Evolutionary conservation across 768 basidiomycete species (phyloP).

Genomic region (Amanita phalloides): DNA sequence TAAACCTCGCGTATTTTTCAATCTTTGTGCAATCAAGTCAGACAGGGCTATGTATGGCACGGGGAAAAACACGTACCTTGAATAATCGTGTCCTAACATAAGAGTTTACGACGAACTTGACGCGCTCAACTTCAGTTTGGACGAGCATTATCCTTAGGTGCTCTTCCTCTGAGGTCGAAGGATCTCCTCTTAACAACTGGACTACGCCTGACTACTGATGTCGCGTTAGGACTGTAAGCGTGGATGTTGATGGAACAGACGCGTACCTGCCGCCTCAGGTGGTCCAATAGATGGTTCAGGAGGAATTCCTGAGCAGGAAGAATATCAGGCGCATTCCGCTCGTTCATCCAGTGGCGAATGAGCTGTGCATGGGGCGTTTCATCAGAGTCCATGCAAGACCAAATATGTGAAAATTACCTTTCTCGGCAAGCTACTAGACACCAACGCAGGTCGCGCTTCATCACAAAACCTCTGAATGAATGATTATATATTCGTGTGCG

Average conservation of each 20-base stretch:
- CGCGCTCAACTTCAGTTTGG: conserved; percentile 89
- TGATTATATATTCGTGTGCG: too few species aligned
- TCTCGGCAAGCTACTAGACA: background rate
- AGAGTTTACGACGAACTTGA: conserved; percentile 85
- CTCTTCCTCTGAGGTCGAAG: conserved; percentile 82
- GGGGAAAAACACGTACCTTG: conserved; percentile 47
- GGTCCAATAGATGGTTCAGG: conserved; percentile 57
- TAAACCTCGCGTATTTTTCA: conserved; percentile 77
- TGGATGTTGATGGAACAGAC: conserved; percentile 1
- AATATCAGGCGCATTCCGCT: conserved; percentile 73
- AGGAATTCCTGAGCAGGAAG: conserved; percentile 64
- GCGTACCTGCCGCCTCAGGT: conserved; percentile 70
- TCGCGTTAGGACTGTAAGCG: conserved; percentile 5
- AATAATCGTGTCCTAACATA: conserved; percentile 79
- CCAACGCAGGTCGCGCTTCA: too few species aligned
- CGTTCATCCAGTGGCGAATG: conserved; percentile 80
- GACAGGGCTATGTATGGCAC: background rate
- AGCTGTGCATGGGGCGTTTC: conserved; percentile 61
- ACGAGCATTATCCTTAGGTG: conserved; percentile 90
- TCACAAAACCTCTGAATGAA: too few species aligned
- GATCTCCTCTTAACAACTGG: conserved; percentile 67
- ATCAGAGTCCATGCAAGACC: conserved; percentile 12
- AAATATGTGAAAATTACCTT: background rate
- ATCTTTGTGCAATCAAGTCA: conserved; percentile 36
- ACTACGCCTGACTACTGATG: conserved; percentile 62